Percentiles rank a stretch among this genome's conserved stretches.
Evolutionary conservation across 2,329 filamentous ascomycete species (phyloP).

Genomic region (Diaporthe batatas): DNA sequence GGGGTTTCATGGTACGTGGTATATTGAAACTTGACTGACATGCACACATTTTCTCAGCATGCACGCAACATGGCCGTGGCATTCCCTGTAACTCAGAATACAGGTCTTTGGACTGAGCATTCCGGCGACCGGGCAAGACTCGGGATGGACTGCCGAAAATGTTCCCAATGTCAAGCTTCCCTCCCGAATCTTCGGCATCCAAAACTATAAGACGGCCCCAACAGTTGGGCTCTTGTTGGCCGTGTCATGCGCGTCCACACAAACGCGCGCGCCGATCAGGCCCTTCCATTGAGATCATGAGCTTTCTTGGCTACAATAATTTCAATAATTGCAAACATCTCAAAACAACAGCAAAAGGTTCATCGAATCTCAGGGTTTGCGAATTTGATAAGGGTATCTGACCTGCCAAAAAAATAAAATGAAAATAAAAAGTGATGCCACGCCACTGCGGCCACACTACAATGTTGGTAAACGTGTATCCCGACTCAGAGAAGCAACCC

Average conservation of each 20-base stretch:
- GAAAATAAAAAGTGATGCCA: background rate
- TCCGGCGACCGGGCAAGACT: slow-evolving; percentile 14
- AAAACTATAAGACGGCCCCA: slow-evolving; percentile 24
- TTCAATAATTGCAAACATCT: too few relatives aligned
- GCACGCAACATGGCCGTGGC: background rate
- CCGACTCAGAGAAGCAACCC: background rate
- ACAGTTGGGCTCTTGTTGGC: slow-evolving; percentile 30
- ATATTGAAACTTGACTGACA: background rate
- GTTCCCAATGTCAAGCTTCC: background rate
- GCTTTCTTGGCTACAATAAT: background rate
- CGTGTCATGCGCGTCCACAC: background rate
- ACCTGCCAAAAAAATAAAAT: background rate
- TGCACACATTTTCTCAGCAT: background rate
- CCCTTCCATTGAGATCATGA: background rate
- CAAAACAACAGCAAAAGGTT: too few relatives aligned
- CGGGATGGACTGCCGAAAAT: slow-evolving; percentile 18
- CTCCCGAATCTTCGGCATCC: slow-evolving; percentile 19
- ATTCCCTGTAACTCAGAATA: background rate
- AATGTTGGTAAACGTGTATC: background rate
- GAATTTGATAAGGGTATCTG: background rate
- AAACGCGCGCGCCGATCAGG: background rate
- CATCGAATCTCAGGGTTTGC: background rate
- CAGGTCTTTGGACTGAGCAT: background rate
- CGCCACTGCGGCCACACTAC: background rate
- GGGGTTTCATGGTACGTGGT: background rate